A percentile compares a stretch with the other conserved stretches of the same genome.
Evolutionary conservation across 306 rosid species (phyloP).

Genomic region (Rosa multiflora): DNA sequence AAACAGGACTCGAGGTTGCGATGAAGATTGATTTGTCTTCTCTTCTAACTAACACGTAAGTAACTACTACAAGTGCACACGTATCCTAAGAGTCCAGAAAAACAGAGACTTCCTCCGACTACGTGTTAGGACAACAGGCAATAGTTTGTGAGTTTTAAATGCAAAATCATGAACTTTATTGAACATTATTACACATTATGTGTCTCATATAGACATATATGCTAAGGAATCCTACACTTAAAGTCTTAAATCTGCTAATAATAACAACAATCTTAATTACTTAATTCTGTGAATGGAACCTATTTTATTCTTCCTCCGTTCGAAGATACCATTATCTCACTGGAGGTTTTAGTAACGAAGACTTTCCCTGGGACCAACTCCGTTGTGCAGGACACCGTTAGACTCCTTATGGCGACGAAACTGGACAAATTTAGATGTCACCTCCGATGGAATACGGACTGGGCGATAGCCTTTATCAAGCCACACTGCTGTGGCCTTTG

Average conservation of each 20-base stretch:
- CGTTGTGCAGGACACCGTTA: slow-evolving; percentile 17
- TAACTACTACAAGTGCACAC: not conserved
- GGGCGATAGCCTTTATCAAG: slow-evolving; percentile 77
- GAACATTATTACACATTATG: not conserved
- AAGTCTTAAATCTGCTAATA: not conserved
- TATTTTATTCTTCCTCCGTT: not conserved
- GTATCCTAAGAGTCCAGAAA: not conserved
- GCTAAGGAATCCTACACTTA: not conserved
- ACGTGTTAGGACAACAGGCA: not conserved
- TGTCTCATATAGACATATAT: not conserved
- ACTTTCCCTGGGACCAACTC: not conserved
- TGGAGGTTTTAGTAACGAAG: slow-evolving; percentile 13
- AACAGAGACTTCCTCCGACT: not conserved
- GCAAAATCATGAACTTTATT: not conserved
- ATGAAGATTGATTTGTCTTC: not conserved
- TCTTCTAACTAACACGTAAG: not conserved
- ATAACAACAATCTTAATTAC: not conserved
- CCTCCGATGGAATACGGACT: slow-evolving; percentile 62
- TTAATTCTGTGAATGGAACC: not conserved
- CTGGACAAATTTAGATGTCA: slow-evolving; percentile 54
- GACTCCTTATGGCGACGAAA: slow-evolving; percentile 43
- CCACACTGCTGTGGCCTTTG: slow-evolving; percentile 77
- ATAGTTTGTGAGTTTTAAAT: not conserved
- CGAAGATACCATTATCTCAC: slow-evolving; percentile 1
- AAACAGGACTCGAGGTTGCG: not conserved